A percentile compares a stretch with the other conserved stretches of the same genome.
These are phyloP conservation scores for Schwanniomyces occidentalis DNA, from an alignment of 805 yeast species.

Conservation along the genomic window DNA sequence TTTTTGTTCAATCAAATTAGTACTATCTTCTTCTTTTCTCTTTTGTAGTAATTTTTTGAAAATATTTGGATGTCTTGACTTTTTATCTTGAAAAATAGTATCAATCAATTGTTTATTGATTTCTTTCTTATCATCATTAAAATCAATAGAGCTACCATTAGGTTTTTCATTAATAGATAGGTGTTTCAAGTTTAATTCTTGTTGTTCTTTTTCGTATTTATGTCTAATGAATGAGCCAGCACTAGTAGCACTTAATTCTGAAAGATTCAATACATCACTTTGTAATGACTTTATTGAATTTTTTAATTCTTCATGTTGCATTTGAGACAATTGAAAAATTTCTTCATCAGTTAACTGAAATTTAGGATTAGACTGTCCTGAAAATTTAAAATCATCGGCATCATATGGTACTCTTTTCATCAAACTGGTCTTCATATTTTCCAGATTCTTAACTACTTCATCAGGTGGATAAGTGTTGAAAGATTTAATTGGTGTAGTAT, in stretches of 20 bases:
- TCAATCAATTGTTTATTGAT: conserved; percentile 33
- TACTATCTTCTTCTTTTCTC: conserved; percentile 26
- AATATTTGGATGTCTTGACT: conserved; percentile 44
- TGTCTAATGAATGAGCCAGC: conserved; percentile 85
- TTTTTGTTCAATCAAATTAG: conserved; percentile 33
- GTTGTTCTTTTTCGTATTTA: conserved; percentile 47
- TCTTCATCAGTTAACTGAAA: conserved; percentile 27
- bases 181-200: conserved; percentile 18
- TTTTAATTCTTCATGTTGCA: conserved; percentile 38
- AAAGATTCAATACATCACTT: conserved; percentile 48
- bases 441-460: conserved; percentile 2
- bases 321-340: conserved; percentile 26
- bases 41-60: conserved; percentile 44
- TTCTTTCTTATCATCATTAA: conserved; percentile 5
- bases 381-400: conserved; percentile 37
- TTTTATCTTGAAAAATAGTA: conserved; percentile 44
- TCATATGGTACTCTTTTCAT: conserved; percentile 31
- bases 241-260: conserved; percentile 85
- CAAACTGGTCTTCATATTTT: conserved; percentile 2
- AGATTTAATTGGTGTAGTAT: conserved; percentile 14
- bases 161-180: conserved; percentile 23
- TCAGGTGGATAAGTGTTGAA: conserved; percentile 2
- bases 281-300: conserved; percentile 42
- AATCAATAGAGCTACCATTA: conserved; percentile 6
- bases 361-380: conserved; percentile 19